Base-by-base conservation (phyloP, 2,329 filamentous ascomycete species). In the Epichloe sp. region DNA sequence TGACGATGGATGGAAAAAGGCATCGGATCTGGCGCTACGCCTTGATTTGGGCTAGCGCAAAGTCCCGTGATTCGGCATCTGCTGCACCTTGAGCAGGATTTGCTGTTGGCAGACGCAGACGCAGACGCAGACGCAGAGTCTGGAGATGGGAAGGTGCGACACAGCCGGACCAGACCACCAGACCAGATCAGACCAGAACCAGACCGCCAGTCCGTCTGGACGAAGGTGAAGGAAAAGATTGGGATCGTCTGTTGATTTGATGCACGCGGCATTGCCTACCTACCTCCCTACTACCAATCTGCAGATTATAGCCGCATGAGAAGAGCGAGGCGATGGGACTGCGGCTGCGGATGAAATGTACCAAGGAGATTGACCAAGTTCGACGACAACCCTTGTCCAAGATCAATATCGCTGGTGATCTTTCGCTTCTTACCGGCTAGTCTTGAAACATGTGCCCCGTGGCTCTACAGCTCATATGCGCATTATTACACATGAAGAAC, bases 21-120 rank as follows among this genome's bases (percentile, higher is more conserved):
- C 19, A 50, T 34, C 15, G 35, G 49, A 51, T 47, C 49, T 51
- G 44, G 44, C 26, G 44, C 26, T 26, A 19, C 26, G 3, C 7
- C 23, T 26, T 14, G 14, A 36, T n/a, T 4, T 1, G 49, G 49
- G 44, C 44, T 47, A 51, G 44, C 31, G 26, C 38, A 15, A 2
- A 47, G 49, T 51, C 49, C 44, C 49, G 44, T 51, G 49, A 51
- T 51, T 47, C 42, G 17, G 44, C 17, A 21, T 19, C 19, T 8
- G 38, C 17, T 43, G 19, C 37, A 17, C 23, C 31, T 31, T 11
- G 8, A 10, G 31, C 31, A 31, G 8, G 31, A 31, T 8, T 8
- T 1, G 19, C 3, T 21, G 19, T 21, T 31, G 26, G 31, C 31
- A 31, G 31, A 31, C 31, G 10, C 10, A 31, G 31, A 31, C 26